These are phyloP conservation scores for Mycena vitilis DNA, from an alignment of 768 basidiomycete genomes.

Conservation along the genomic window DNA sequence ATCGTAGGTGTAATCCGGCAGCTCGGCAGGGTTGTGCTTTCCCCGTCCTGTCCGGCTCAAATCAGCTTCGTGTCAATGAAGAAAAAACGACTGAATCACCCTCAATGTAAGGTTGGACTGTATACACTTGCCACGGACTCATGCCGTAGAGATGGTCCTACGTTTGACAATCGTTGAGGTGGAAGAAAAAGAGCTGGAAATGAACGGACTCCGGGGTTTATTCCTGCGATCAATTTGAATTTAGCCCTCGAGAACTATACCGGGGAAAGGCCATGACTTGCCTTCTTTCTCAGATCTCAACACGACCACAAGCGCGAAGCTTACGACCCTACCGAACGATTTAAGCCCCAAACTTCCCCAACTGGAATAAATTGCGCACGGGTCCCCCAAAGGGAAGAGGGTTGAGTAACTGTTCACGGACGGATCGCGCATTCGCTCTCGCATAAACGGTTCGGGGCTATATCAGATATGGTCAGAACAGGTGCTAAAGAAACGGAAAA, in stretches of 20 bases:
- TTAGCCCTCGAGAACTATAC: neutral
- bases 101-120: conserved; percentile 38
- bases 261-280: neutral
- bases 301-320: conserved; percentile 47
- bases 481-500: neutral
- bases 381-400: conserved; percentile 32
- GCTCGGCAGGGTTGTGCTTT: conserved; percentile 31
- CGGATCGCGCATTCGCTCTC: conserved; percentile 46
- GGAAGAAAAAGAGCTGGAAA: neutral
- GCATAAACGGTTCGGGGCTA: conserved; percentile 41
- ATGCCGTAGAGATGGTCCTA: conserved; percentile 48
- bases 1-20: conserved; percentile 37
- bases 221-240: conserved; percentile 8
- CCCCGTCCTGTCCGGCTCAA: conserved; percentile 28
- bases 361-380: conserved; percentile 16
- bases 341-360: too few species aligned
- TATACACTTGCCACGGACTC: conserved; percentile 39
- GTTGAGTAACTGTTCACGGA: conserved; percentile 36
- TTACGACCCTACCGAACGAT: conserved; percentile 22
- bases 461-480: neutral
- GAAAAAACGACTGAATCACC: conserved; percentile 6
- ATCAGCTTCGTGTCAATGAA: neutral
- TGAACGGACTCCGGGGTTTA: conserved; percentile 16
- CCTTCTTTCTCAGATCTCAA: conserved; percentile 47
- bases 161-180: conserved; percentile 22